phyloP scores from a whole-genome alignment of 257 asterid genomes.

The Thymus mandschuricus region DNA sequence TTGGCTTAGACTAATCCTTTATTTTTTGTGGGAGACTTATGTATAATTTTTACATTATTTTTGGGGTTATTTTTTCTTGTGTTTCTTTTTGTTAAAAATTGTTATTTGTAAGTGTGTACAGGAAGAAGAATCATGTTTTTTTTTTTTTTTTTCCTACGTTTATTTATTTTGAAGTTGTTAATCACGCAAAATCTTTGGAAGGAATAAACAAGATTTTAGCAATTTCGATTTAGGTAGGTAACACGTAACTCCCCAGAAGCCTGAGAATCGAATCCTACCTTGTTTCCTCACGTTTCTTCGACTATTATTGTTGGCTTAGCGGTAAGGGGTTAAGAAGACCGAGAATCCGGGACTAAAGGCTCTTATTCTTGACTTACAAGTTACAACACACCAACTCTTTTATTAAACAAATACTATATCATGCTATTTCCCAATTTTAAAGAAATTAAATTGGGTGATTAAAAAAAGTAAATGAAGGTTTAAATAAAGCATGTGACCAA shows the following conservation, averaged over 20 bases:
- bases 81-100: neutral
- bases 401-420: too few species aligned
- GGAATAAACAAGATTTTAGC: neutral
- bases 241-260: constrained; percentile 13
- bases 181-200: neutral
- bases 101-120: neutral
- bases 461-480: neutral
- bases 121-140: too few species aligned
- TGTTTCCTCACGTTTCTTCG: too few species aligned
- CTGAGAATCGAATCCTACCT: too few species aligned
- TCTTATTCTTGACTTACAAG: too few species aligned
- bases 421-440: too few species aligned
- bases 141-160: neutral
- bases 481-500: neutral
- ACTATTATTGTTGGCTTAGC: too few species aligned
- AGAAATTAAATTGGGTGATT: too few species aligned
- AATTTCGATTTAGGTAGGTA: constrained; percentile 13
- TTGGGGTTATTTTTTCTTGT: neutral
- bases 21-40: neutral
- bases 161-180: neutral
- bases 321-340: too few species aligned
- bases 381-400: too few species aligned
- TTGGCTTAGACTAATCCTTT: constrained; percentile 14
- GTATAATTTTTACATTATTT: constrained; percentile 14
- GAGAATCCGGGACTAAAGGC: too few species aligned